Evolutionary conservation across 768 basidiomycete genomes (phyloP).

Genomic region (Collybiopsis luxurians): DNA sequence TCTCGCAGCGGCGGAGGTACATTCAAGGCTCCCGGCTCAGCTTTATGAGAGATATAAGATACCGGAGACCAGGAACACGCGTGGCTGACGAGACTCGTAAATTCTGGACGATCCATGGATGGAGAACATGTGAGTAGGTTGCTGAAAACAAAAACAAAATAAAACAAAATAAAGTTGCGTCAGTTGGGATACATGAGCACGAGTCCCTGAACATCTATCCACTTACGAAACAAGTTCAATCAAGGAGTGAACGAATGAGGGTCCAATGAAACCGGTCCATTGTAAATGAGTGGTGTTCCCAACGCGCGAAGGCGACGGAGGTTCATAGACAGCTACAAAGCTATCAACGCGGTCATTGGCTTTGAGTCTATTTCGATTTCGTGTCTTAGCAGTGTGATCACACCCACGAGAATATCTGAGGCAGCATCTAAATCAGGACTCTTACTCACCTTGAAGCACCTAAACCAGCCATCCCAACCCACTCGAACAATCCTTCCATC

Average conservation of each 20-base stretch:
- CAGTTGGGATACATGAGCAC: neutral
- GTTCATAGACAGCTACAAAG: conserved; percentile 64
- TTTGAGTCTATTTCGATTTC: conserved; percentile 38
- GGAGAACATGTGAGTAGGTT: conserved; percentile 1
- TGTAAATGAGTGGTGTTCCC: conserved; percentile 50
- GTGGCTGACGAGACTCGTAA: conserved; percentile 46
- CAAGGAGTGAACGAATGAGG: conserved; percentile 50
- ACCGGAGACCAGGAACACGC: conserved; percentile 46
- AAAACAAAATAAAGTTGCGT: neutral
- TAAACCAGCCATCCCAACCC: conserved; percentile 69
- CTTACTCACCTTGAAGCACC: conserved; percentile 57
- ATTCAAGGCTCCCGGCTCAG: conserved; percentile 10
- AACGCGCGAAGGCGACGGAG: conserved; percentile 41
- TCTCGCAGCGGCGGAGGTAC: conserved; percentile 33
- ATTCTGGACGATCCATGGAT: conserved; percentile 17
- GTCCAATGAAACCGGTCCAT: conserved; percentile 59
- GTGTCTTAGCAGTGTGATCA: neutral
- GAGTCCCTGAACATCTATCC: neutral
- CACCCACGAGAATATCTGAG: neutral
- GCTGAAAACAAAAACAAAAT: too few species aligned
- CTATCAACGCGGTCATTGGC: conserved; percentile 67
- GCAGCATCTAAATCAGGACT: neutral
- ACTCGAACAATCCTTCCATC: conserved; percentile 56
- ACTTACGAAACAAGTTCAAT: conserved; percentile 43
- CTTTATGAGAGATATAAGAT: conserved; percentile 41